phyloP scores from a whole-genome alignment of 108 stramenopile species.

The Discostella pseudostelligera region DNA sequence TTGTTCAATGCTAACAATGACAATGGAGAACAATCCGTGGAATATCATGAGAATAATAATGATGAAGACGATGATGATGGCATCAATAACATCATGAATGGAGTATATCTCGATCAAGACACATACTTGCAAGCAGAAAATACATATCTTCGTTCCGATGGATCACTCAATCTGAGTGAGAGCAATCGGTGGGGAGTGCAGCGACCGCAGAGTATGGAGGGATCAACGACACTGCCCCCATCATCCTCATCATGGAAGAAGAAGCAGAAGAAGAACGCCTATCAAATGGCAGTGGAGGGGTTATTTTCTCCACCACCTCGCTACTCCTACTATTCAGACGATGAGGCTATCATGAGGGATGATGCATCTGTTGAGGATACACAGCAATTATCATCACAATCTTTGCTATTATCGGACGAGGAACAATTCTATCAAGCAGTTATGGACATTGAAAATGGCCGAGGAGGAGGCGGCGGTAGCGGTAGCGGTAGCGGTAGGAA shows the following conservation, averaged over 20 bases:
- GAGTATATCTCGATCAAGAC: conserved; percentile 9
- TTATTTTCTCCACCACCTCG: conserved; percentile 25
- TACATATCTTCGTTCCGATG: conserved; percentile 12
- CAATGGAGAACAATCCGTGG: not conserved
- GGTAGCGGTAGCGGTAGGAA: not conserved
- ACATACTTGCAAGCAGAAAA: conserved; percentile 18
- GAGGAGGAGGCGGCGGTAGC: not conserved
- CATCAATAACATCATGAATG: not conserved
- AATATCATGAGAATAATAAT: not conserved
- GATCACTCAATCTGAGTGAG: conserved; percentile 2
- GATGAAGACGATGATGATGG: not conserved
- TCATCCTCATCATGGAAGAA: not conserved
- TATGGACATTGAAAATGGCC: conserved; percentile 7
- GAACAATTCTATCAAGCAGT: conserved; percentile 20
- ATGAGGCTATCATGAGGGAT: too few relatives aligned
- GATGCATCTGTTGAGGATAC: not conserved
- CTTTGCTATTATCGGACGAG: conserved; percentile 19
- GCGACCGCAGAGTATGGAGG: not conserved
- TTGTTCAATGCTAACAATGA: conserved; percentile 6
- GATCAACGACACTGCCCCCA: not conserved
- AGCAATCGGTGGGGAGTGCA: not conserved
- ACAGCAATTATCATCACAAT: not conserved
- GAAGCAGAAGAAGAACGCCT: conserved; percentile 15
- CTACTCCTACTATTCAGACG: conserved; percentile 18
- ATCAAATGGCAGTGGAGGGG: conserved; percentile 21